These are phyloP conservation scores for Acanthamoeba sp. DNA, from an alignment of 208 protist genomes.

Conservation along the genomic window DNA sequence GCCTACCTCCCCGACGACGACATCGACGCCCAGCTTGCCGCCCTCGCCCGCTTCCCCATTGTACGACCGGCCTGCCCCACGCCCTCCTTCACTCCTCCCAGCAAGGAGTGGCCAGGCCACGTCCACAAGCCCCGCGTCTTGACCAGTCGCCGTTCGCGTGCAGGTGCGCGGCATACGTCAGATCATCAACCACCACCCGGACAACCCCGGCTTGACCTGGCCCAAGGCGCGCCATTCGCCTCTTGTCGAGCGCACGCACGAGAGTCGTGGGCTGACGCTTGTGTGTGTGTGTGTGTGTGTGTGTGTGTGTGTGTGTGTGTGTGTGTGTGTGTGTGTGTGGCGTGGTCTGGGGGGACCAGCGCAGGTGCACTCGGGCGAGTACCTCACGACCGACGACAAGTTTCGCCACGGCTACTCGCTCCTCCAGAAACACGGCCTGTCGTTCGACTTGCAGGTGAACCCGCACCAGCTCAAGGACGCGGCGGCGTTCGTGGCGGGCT, in stretches of 20 bases:
- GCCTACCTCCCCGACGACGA: conserved; percentile 54
- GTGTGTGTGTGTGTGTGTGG: too few species aligned
- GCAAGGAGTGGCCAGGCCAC: too few species aligned
- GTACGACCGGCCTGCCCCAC: background rate
- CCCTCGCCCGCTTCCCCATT: conserved; percentile 20
- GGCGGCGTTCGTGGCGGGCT: conserved; percentile 24
- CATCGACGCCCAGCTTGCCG: conserved; percentile 5
- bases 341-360: too few species aligned
- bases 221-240: background rate
- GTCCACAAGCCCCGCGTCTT: too few species aligned
- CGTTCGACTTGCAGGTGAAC: conserved; percentile 62
- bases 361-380: conserved; percentile 26
- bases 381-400: conserved; percentile 20
- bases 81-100: background rate
- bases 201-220: conserved; percentile 17
- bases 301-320: too few species aligned
- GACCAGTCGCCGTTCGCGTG: background rate
- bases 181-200: conserved; percentile 71
- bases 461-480: conserved; percentile 65
- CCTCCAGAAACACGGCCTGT: conserved; percentile 31
- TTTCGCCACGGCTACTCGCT: conserved; percentile 50
- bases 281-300: too few species aligned
- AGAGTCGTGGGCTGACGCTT: too few species aligned
- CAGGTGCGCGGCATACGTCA: conserved; percentile 58
- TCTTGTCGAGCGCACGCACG: too few species aligned